Evolutionary conservation across 2,329 filamentous ascomycete genomes (phyloP).

Genomic region (Nemania bipapillata): DNA sequence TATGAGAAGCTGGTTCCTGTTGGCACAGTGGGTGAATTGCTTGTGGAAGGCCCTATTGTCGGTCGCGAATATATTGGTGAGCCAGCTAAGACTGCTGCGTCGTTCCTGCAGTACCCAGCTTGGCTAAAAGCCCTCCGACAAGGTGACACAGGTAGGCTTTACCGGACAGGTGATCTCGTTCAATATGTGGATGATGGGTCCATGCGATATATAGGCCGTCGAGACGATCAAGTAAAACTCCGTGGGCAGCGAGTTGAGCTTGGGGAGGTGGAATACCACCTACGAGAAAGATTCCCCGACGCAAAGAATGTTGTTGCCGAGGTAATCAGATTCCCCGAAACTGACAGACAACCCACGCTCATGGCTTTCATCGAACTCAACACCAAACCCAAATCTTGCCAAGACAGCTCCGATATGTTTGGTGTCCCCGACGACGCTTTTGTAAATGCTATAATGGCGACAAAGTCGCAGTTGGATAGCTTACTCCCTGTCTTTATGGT

Average conservation of each 20-base stretch:
- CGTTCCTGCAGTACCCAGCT: slow-evolving; percentile 55
- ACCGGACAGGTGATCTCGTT: slow-evolving; percentile 46
- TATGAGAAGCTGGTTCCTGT: slow-evolving; percentile 42
- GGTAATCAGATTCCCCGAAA: slow-evolving; percentile 52
- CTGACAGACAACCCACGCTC: not conserved
- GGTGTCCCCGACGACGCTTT: slow-evolving; percentile 15
- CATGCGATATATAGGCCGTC: slow-evolving; percentile 55
- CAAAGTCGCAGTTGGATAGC: slow-evolving; percentile 50
- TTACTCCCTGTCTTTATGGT: slow-evolving; percentile 30
- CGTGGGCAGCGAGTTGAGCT: slow-evolving; percentile 61
- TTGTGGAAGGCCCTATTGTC: slow-evolving; percentile 54
- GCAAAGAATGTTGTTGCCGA: slow-evolving; percentile 56
- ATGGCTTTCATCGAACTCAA: slow-evolving; percentile 17
- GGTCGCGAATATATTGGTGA: slow-evolving; percentile 56
- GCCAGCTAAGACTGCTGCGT: slow-evolving; percentile 49
- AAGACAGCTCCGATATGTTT: slow-evolving; percentile 1
- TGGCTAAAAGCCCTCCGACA: slow-evolving; percentile 22
- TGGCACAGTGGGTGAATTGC: slow-evolving; percentile 54
- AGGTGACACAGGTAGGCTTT: slow-evolving; percentile 66
- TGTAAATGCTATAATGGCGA: slow-evolving; percentile 46
- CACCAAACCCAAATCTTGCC: not conserved
- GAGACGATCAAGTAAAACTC: slow-evolving; percentile 62
- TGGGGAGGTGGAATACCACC: slow-evolving; percentile 56
- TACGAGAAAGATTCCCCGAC: slow-evolving; percentile 41
- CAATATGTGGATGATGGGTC: slow-evolving; percentile 54